Base-by-base conservation (phyloP, 192 early-diverging fungal species). In the Coemansia sp. region DNA sequence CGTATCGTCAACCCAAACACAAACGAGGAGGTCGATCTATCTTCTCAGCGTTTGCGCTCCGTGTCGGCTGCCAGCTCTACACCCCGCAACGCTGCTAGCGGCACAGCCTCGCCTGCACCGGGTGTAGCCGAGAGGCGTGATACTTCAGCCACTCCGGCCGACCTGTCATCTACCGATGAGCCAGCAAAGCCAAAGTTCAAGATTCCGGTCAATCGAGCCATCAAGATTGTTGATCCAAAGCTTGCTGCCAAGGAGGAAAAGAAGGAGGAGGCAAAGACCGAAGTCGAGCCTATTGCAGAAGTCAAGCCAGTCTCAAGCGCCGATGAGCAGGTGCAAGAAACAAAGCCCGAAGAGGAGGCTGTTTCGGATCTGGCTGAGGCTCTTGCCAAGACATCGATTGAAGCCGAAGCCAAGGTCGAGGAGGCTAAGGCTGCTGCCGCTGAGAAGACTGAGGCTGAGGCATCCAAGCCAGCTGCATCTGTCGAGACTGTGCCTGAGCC, bases 1-100 rank as follows among this genome's bases (percentile, higher is more conserved):
- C 80, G 83, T 47, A 92, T 92, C 65, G 85, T 89, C 58, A 84
- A 89, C 55, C 90, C 90, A 0, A 75, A 81, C 3, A 89, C 87
- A 41, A 85, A 82, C 65, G 78, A 87, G 59, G 83, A 86, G 58
- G 71, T 92, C 49, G 84, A 87, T 57, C 71, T 85, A 19, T 67
- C 69, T 39, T 69, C 69, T 49, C 63, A 78, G 59, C 69, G 75
- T 6, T 43, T 67, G 55, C 61, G 69, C 47, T 69, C 80, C 0
- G 62, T 53, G 11, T 68, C 72, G 0, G 52, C 82, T 42, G 54
- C 71, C 21, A 74, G 69, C 58, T 61, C 67, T 6, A 56, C 74
- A 27, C 78, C 72, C 15, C 66, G 59, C n/a, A 62, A 64, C 22
- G 62, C 48, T 5, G 55, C 75, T 33, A 61, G 71, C 39, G 74